Base-by-base conservation (phyloP, 129 eudicot species). In the Centrapalus pauciflorus region DNA sequence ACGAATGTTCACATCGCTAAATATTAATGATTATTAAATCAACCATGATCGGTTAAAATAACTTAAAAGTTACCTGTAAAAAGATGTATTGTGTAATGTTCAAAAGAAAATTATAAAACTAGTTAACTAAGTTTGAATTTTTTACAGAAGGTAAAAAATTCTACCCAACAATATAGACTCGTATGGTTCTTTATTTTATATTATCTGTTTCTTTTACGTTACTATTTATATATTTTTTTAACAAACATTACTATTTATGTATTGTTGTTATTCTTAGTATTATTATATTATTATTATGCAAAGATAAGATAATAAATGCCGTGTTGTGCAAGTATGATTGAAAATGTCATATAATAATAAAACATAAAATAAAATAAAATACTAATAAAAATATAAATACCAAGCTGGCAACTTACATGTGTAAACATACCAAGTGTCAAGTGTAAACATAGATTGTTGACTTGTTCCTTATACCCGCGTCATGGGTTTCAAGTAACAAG, bases 91-190 rank as follows among this genome's bases (percentile, higher is more conserved):
- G n/a, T n/a, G n/a, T n/a, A n/a, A n/a, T n/a, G n/a, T n/a, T n/a
- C n/a, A n/a, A n/a, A n/a, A n/a, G n/a, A n/a, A n/a, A n/a, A n/a
- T n/a, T n/a, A n/a, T n/a, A n/a, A n/a, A n/a, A n/a, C n/a, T n/a
- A n/a, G n/a, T n/a, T 66, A 30, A 30, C 71, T 4, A 48, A 20
- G 20, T 19, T 63, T 46, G 20, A 46, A 4, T n/a, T 28, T n/a
- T n/a, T n/a, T 33, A 25, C 64, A 34, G 19, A 19, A 28, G 46
- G 10, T 34, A 5, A 35, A 4, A 55, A 25, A 40, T 40, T 56
- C 66, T 28, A 70, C 43, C 49, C 29, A 40, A 70, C 57, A 28
- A 40, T 27, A 20, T 70, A 56, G 75, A 70, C 57, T 56, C n/a
- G n/a, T n/a, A n/a, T n/a, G n/a, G n/a, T n/a, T n/a, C n/a, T n/a